Evolutionary conservation across 345 rosid genomes (phyloP).

Genomic region (Linum usitatissimum): DNA sequence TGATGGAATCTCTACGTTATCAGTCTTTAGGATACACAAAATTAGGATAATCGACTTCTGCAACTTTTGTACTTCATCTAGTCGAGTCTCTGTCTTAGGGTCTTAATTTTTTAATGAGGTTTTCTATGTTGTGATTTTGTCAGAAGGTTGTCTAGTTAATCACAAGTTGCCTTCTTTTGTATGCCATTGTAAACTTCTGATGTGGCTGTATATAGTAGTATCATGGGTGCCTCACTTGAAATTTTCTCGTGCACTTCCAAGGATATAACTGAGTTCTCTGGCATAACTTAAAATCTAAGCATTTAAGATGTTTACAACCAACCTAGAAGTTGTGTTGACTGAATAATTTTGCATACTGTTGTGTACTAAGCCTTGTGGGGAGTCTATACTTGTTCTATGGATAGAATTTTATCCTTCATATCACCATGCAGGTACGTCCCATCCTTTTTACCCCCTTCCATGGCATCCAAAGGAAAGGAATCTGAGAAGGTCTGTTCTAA

Average conservation of each 20-base stretch:
- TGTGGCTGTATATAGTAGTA: neutral
- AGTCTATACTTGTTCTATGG: slow-evolving; percentile 7
- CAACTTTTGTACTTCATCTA: neutral
- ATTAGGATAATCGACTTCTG: neutral
- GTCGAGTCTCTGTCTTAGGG: neutral
- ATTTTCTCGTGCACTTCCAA: neutral
- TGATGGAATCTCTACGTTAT: neutral
- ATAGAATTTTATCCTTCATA: slow-evolving; percentile 33
- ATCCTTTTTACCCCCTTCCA: slow-evolving; percentile 92
- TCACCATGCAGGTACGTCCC: slow-evolving; percentile 89
- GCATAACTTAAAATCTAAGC: neutral
- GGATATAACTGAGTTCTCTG: neutral
- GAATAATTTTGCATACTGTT: neutral
- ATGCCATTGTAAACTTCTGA: neutral
- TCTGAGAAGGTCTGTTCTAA: slow-evolving; percentile 56
- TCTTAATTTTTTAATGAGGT: neutral
- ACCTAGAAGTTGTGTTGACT: neutral
- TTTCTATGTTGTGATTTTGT: neutral
- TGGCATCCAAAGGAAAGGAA: slow-evolving; percentile 85
- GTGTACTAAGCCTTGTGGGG: neutral
- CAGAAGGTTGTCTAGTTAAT: neutral
- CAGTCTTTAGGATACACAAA: neutral
- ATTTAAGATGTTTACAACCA: neutral
- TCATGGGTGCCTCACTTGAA: neutral
- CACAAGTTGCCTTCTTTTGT: neutral